Percentiles rank a stretch among this genome's conserved stretches.
Evolutionary conservation across 306 rosid species (phyloP).

Genomic region (Cicer bijugum): DNA sequence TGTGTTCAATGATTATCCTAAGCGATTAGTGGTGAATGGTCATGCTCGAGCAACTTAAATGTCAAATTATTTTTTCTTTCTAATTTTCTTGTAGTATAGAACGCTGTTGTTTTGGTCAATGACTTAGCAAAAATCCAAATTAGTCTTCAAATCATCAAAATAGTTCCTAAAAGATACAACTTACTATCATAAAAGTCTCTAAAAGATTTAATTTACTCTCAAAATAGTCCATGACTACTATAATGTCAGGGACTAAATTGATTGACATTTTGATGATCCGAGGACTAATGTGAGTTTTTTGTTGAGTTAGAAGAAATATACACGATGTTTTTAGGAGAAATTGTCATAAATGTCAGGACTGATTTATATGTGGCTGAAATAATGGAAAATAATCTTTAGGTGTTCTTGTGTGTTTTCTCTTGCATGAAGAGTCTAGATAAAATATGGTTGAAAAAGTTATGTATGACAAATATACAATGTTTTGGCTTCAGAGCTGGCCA

Average conservation of each 20-base stretch:
- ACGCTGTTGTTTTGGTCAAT: too few relatives aligned
- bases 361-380: not conserved
- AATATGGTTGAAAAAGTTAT: slow-evolving; percentile 37
- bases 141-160: too few relatives aligned
- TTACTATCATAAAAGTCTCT: too few relatives aligned
- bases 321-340: slow-evolving; percentile 38
- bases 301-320: not conserved
- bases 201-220: too few relatives aligned
- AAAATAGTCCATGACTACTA: too few relatives aligned
- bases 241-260: too few relatives aligned
- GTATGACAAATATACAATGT: slow-evolving; percentile 41
- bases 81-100: not conserved
- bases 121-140: too few relatives aligned
- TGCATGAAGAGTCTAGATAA: not conserved
- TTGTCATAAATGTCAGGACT: slow-evolving; percentile 5
- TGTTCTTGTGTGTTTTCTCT: slow-evolving; percentile 30
- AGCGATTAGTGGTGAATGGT: slow-evolving; percentile 28
- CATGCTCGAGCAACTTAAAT: slow-evolving; percentile 26
- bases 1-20: slow-evolving; percentile 27
- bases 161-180: too few relatives aligned
- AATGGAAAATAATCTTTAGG: slow-evolving; percentile 12
- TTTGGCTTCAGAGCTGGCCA: slow-evolving; percentile 74
- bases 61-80: not conserved
- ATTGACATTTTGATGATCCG: too few relatives aligned
- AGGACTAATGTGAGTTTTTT: too few relatives aligned